A percentile compares a stretch with the other conserved stretches of the same genome.
phyloP scores from a whole-genome alignment of 306 rosid species.

The Quillaja saponaria region DNA sequence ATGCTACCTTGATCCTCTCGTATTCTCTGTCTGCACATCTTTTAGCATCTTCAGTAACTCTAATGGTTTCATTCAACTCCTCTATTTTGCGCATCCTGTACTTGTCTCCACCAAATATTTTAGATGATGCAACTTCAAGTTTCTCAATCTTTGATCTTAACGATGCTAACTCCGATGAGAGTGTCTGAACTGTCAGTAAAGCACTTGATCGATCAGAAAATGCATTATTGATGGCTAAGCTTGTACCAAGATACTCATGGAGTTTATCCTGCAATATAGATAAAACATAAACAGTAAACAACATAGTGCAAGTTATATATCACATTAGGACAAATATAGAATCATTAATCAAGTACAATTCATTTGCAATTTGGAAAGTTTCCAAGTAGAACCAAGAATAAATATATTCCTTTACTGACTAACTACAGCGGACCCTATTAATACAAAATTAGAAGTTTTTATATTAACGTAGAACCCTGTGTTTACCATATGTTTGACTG shows the following conservation, averaged over 20 bases:
- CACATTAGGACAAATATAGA: constrained; percentile 10
- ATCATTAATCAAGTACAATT: no score
- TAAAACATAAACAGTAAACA: neutral
- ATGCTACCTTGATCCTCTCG: constrained; percentile 90
- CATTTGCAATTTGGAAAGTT: no score
- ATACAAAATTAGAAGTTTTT: neutral
- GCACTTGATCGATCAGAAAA: constrained; percentile 89
- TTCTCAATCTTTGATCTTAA: constrained; percentile 69
- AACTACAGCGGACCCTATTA: neutral
- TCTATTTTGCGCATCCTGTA: constrained; percentile 77
- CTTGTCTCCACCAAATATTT: constrained; percentile 93
- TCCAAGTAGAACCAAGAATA: no score
- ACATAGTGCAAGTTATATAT: neutral
- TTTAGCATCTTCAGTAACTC: constrained; percentile 73
- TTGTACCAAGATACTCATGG: constrained; percentile 94
- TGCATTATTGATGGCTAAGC: constrained; percentile 78
- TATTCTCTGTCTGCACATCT: constrained; percentile 68
- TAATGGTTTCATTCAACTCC: constrained; percentile 72
- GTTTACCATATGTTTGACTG: constrained; percentile 87
- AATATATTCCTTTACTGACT: neutral
- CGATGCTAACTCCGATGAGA: constrained; percentile 70
- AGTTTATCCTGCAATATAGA: constrained; percentile 77
- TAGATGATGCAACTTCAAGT: constrained; percentile 86
- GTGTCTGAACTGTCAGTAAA: constrained; percentile 89
- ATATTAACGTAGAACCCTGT: neutral